These are phyloP conservation scores for Cercospora zeina DNA, from an alignment of 2,329 filamentous ascomycete species.

Conservation along the genomic window DNA sequence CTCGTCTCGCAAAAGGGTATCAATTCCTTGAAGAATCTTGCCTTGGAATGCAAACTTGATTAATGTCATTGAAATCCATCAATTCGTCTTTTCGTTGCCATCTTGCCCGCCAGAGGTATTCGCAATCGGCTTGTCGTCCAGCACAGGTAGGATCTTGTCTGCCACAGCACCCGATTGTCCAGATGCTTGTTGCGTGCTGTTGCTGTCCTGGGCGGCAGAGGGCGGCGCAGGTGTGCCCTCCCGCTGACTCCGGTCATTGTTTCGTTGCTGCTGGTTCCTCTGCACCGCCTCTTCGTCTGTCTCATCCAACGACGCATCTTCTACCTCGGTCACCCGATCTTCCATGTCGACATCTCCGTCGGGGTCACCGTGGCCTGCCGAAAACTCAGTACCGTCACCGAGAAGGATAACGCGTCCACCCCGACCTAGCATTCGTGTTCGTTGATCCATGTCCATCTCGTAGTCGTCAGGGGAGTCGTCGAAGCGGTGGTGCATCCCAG, in stretches of 20 bases:
- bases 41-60: constrained; percentile 13
- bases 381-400: constrained; percentile 89
- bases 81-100: constrained; percentile 26
- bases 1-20: constrained; percentile 29
- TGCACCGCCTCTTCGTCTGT: constrained; percentile 83
- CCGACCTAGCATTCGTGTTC: constrained; percentile 67
- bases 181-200: constrained; percentile 25
- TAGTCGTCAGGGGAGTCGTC: constrained; percentile 60
- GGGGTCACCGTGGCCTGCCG: constrained; percentile 66
- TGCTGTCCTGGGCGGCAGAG: constrained; percentile 34
- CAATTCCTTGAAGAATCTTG: constrained; percentile 27
- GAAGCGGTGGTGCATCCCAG: constrained; percentile 53
- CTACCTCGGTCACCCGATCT: constrained; percentile 59
- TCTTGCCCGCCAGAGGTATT: constrained; percentile 6
- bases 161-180: constrained; percentile 23
- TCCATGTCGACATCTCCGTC: constrained; percentile 81
- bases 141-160: constrained; percentile 27
- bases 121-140: constrained; percentile 19
- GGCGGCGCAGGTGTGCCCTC: constrained; percentile 56
- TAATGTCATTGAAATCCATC: constrained; percentile 10
- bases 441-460: constrained; percentile 70
- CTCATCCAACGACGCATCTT: constrained; percentile 66
- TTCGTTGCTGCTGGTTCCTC: constrained; percentile 54
- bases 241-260: constrained; percentile 44
- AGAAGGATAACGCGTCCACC: constrained; percentile 87